Percentiles rank a stretch among this genome's conserved stretches.
phyloP scores from a whole-genome alignment of 1,284 basidiomycete genomes.

The Coriolopsis trogii region DNA sequence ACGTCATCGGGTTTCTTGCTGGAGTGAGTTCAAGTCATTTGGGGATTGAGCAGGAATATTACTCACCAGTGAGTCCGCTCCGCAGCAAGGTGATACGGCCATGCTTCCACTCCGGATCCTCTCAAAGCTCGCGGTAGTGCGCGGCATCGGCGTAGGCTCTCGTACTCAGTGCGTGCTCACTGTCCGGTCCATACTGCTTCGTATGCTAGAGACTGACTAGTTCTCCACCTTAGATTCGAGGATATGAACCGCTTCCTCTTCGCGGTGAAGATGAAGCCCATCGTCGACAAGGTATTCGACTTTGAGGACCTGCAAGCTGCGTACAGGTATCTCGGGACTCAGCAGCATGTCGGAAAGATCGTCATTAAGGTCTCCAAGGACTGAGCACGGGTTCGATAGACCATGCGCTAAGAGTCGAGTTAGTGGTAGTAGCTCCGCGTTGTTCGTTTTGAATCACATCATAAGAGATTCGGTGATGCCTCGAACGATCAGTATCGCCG shows the following conservation, averaged over 20 bases:
- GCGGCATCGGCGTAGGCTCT: conserved; percentile 40
- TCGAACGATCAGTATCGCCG: no score
- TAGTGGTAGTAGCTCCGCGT: no score
- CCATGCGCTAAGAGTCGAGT: no score
- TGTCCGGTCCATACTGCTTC: neutral
- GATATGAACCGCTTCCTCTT: conserved; percentile 39
- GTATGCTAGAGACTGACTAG: no score
- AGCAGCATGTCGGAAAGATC: conserved; percentile 42
- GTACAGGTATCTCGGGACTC: conserved; percentile 38
- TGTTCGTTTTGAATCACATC: no score
- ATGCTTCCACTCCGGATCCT: conserved; percentile 17
- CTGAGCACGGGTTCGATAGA: no score
- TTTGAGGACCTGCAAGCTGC: conserved; percentile 42
- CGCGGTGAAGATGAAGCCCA: conserved; percentile 36
- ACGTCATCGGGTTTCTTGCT: conserved; percentile 42
- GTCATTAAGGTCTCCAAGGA: conserved; percentile 33
- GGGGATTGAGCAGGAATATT: neutral
- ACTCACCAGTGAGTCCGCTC: conserved; percentile 2
- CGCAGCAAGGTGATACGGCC: conserved; percentile 19
- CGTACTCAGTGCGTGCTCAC: conserved; percentile 30
- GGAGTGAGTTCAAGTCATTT: conserved; percentile 8
- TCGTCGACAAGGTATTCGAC: conserved; percentile 43
- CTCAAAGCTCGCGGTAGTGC: conserved; percentile 21
- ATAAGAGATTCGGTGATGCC: no score
- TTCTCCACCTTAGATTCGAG: conserved; percentile 15